A percentile compares a stretch with the other conserved stretches of the same genome.
Evolutionary conservation across 306 rosid genomes (phyloP).

Genomic region (Neltuma alba): DNA sequence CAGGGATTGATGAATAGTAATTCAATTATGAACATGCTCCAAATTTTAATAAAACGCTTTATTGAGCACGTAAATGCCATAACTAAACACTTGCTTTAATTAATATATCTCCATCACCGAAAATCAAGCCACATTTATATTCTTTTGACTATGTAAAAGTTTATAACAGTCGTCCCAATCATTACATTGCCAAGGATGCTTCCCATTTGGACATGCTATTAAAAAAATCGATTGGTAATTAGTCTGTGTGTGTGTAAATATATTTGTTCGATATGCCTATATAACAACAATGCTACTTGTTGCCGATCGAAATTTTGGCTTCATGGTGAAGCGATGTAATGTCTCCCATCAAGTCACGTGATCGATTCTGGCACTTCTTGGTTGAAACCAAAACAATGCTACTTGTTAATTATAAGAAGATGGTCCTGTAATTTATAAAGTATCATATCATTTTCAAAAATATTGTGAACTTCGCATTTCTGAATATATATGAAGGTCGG

Average conservation of each 20-base stretch:
- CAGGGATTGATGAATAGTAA: too few species aligned
- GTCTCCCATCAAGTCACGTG: too few species aligned
- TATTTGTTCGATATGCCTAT: neutral
- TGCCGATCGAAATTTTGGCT: too few species aligned
- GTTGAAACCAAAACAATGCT: neutral
- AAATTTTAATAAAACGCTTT: neutral
- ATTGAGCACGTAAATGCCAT: neutral
- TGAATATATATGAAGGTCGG: neutral
- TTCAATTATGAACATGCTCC: neutral
- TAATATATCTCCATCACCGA: neutral
- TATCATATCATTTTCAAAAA: neutral
- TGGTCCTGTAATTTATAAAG: neutral
- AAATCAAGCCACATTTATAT: neutral
- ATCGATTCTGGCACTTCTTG: too few species aligned
- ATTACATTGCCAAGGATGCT: neutral
- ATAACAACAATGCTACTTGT: too few species aligned
- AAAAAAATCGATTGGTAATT: too few species aligned
- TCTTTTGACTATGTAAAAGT: neutral
- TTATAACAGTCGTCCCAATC: neutral
- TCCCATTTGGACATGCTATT: neutral
- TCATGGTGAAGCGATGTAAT: too few species aligned
- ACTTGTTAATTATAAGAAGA: neutral
- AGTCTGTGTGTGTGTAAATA: neutral
- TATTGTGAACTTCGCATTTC: neutral
- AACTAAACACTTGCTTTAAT: neutral